These are phyloP conservation scores for Colletotrichum sp. DNA, from an alignment of 2,329 filamentous ascomycete genomes.

Conservation along the genomic window DNA sequence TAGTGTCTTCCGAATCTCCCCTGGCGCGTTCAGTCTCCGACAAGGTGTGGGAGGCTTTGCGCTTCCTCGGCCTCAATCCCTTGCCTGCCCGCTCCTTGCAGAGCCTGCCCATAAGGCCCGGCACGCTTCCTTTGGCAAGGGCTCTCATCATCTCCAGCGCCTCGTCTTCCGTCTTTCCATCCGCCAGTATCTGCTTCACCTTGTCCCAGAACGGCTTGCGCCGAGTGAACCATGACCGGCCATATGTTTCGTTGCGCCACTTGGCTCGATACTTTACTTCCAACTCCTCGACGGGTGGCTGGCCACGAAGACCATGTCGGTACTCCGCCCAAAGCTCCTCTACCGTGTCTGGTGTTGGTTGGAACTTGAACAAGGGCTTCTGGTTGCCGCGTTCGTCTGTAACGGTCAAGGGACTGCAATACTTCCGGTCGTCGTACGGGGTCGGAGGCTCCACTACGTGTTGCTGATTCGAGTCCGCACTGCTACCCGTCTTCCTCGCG, in stretches of 20 bases:
- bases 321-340: constrained; percentile 22
- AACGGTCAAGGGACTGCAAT: constrained; percentile 1
- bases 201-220: constrained; percentile 17
- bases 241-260: constrained; percentile 10
- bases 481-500: not conserved
- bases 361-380: constrained; percentile 11
- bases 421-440: constrained; percentile 2
- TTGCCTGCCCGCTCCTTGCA: not conserved
- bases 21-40: not conserved
- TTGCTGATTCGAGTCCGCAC: not conserved
- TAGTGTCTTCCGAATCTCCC: not conserved
- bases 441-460: not conserved
- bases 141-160: not conserved
- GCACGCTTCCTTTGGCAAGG: not conserved
- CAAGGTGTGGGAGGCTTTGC: not conserved
- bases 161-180: constrained; percentile 3
- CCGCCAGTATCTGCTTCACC: constrained; percentile 1
- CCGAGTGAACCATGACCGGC: constrained; percentile 17
- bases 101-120: not conserved
- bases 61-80: not conserved
- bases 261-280: constrained; percentile 10
- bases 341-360: constrained; percentile 1
- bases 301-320: not conserved
- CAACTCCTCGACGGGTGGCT: constrained; percentile 8
- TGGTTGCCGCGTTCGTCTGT: not conserved